phyloP scores from a whole-genome alignment of 2,329 filamentous ascomycete species.

The Lithohypha guttulata region DNA sequence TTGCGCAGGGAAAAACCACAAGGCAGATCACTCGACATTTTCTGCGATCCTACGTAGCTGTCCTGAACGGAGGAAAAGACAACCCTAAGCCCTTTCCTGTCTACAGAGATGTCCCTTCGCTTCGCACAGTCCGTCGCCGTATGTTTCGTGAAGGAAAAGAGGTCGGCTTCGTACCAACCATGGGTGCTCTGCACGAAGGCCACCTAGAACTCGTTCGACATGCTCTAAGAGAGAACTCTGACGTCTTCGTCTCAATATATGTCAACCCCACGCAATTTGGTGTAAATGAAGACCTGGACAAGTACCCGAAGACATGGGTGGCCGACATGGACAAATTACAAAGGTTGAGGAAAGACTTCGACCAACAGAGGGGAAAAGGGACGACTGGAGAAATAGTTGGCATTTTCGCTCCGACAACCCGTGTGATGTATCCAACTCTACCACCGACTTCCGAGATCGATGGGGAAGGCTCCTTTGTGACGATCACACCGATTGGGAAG shows the following conservation, averaged over 20 bases:
- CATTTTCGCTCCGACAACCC: conserved; percentile 74
- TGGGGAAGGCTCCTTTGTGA: conserved; percentile 80
- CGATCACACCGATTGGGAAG: conserved; percentile 71
- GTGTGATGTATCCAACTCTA: conserved; percentile 78
- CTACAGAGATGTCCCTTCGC: conserved; percentile 61
- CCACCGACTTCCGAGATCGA: conserved; percentile 60
- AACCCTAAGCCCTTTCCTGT: conserved; percentile 49
- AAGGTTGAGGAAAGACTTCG: conserved; percentile 44
- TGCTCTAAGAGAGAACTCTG: conserved; percentile 72
- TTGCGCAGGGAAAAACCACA: too few relatives aligned
- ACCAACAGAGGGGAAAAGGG: conserved; percentile 1
- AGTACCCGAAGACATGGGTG: conserved; percentile 85
- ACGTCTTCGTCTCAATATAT: conserved; percentile 84
- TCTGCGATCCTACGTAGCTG: too few relatives aligned
- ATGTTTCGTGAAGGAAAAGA: conserved; percentile 57
- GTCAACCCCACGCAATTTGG: conserved; percentile 97
- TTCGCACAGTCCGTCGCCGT: conserved; percentile 59
- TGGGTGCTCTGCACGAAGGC: conserved; percentile 92
- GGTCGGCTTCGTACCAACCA: conserved; percentile 86
- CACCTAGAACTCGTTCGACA: conserved; percentile 77
- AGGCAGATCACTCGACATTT: too few relatives aligned
- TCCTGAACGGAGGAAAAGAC: too few relatives aligned
- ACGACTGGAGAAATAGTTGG: conserved; percentile 57
- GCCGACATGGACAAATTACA: conserved; percentile 59
- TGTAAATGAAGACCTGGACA: conserved; percentile 71